Percentiles rank a stretch among this genome's conserved stretches.
These are phyloP conservation scores for Suillus brevipes DNA, from an alignment of 768 basidiomycete genomes.

Conservation along the genomic window DNA sequence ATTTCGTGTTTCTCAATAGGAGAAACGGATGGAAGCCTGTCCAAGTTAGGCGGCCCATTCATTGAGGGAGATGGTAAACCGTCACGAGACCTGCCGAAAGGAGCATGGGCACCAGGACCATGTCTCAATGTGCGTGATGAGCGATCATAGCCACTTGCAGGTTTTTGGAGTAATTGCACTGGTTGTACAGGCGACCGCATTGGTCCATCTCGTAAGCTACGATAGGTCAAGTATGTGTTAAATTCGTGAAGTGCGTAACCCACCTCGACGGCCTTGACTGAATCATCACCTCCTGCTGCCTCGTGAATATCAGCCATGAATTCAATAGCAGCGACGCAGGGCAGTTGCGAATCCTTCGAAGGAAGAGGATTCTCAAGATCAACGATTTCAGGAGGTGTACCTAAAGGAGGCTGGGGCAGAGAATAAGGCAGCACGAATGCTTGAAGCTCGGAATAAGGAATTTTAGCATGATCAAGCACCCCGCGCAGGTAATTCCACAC, in stretches of 20 bases:
- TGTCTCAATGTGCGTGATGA: not conserved
- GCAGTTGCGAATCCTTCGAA: conserved; percentile 62
- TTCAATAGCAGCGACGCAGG: conserved; percentile 78
- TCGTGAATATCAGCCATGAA: conserved; percentile 81
- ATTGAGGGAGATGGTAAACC: conserved; percentile 40
- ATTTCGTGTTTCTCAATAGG: conserved; percentile 32
- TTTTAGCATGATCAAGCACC: conserved; percentile 60
- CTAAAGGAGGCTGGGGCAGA: conserved; percentile 29
- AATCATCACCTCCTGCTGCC: conserved; percentile 48
- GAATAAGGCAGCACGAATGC: conserved; percentile 72
- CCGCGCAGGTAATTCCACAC: conserved; percentile 98
- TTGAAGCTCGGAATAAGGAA: conserved; percentile 54
- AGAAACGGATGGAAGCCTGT: conserved; percentile 20
- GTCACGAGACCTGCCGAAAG: conserved; percentile 19
- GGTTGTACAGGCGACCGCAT: conserved; percentile 39
- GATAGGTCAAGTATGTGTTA: conserved; percentile 12
- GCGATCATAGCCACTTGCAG: conserved; percentile 21
- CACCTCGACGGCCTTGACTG: conserved; percentile 53
- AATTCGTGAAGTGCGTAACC: conserved; percentile 6
- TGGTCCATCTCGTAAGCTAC: conserved; percentile 57
- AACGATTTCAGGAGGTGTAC: conserved; percentile 45
- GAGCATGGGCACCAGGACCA: not conserved
- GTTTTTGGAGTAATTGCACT: conserved; percentile 65
- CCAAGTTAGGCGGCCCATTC: conserved; percentile 12
- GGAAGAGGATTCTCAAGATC: conserved; percentile 79